A percentile compares a stretch with the other conserved stretches of the same genome.
phyloP scores from a whole-genome alignment of 2,329 filamentous ascomycete genomes.

The Fusarium azukiicola region DNA sequence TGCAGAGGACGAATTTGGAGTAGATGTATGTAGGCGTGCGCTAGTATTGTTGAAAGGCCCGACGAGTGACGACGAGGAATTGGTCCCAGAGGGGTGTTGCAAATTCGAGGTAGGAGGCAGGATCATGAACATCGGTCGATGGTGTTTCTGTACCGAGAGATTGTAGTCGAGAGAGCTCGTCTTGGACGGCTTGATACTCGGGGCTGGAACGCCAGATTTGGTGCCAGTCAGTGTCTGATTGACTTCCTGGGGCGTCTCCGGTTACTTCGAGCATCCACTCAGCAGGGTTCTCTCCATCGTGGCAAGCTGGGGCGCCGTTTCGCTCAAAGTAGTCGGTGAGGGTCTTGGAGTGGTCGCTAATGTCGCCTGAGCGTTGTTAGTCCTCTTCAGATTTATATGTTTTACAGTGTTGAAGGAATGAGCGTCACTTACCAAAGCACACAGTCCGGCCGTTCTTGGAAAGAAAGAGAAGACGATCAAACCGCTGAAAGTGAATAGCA shows the following conservation, averaged over 20 bases:
- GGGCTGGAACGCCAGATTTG: conserved; percentile 60
- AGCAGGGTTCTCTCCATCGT: conserved; percentile 80
- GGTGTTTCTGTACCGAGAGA: not conserved
- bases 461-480: conserved; percentile 80
- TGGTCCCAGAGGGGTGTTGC: conserved; percentile 56
- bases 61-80: conserved; percentile 60
- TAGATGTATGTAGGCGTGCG: conserved; percentile 80
- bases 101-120: conserved; percentile 53
- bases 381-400: too few species aligned
- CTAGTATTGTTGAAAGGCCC: conserved; percentile 59
- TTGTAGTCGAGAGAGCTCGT: conserved; percentile 56
- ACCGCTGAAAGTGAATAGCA: conserved; percentile 69
- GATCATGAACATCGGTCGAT: not conserved
- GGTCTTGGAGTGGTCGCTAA: conserved; percentile 76
- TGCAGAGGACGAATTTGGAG: conserved; percentile 67
- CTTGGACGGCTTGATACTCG: conserved; percentile 57
- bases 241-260: conserved; percentile 71
- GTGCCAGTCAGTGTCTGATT: conserved; percentile 63
- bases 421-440: conserved; percentile 69
- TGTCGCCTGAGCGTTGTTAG: conserved; percentile 67
- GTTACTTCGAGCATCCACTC: conserved; percentile 81
- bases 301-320: conserved; percentile 77
- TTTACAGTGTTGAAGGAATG: too few species aligned
- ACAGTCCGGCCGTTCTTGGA: conserved; percentile 80
- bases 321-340: conserved; percentile 80